These are phyloP conservation scores for Pseudogymnoascus sp. DNA, from an alignment of 2,329 filamentous ascomycete species.

Conservation along the genomic window DNA sequence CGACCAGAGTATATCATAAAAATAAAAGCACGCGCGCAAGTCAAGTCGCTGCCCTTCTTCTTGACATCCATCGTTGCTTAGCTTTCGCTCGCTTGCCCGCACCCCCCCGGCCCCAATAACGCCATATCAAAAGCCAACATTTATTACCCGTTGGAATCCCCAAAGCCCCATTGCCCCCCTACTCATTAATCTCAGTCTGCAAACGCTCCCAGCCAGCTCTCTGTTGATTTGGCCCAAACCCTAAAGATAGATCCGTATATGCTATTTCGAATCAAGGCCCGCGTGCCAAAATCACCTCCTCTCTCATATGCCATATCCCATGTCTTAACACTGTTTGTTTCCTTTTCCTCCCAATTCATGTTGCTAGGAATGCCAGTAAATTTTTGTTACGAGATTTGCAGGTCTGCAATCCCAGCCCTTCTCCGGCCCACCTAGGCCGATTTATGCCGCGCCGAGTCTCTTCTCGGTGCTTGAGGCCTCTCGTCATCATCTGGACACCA, in stretches of 20 bases:
- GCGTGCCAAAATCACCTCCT: background rate
- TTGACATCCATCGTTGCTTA: background rate
- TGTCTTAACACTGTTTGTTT: background rate
- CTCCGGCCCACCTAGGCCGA: background rate
- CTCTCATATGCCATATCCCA: background rate
- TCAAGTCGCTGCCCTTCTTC: background rate
- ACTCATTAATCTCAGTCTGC: background rate
- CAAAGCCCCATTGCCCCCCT: background rate
- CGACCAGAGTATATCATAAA: background rate
- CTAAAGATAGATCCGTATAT: background rate
- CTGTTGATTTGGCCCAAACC: background rate
- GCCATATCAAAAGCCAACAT: background rate
- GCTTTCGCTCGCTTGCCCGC: background rate
- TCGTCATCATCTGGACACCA: slow-evolving; percentile 31
- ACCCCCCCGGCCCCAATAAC: too few relatives aligned
- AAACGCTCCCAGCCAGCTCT: background rate
- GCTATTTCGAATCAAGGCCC: background rate
- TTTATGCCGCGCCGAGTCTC: background rate
- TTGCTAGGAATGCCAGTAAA: background rate
- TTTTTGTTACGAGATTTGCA: background rate
- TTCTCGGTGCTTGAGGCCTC: background rate
- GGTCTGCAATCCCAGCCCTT: background rate
- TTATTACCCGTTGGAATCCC: background rate
- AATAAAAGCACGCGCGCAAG: background rate
- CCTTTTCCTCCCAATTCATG: background rate